Conservation (phyloP, 2,329 filamentous ascomycete genomes). For the Zalaria sp. region DNA sequence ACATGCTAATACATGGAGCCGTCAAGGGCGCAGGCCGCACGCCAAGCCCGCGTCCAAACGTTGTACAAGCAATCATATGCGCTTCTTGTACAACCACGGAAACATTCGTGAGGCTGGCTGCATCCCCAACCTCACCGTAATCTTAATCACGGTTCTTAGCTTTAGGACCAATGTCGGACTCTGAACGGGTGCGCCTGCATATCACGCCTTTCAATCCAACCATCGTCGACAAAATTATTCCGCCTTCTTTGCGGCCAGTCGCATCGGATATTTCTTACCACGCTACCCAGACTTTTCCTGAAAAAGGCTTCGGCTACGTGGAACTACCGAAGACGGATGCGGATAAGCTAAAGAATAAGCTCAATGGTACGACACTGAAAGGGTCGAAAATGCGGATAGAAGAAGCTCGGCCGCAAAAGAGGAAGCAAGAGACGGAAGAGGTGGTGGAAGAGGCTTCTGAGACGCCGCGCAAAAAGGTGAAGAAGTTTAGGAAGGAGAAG, state of each 20-base stretch:
- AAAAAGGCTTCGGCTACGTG: constrained; percentile 79
- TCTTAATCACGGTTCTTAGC: too few relatives aligned
- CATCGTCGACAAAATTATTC: constrained; percentile 58
- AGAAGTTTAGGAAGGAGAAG: constrained; percentile 40
- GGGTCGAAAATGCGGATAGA: constrained; percentile 78
- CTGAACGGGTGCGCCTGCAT: constrained; percentile 50
- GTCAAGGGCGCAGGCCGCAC: too few relatives aligned
- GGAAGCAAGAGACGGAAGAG: constrained; percentile 17
- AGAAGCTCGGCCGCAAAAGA: constrained; percentile 55
- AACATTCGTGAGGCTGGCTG: too few relatives aligned
- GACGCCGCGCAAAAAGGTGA: constrained; percentile 21
- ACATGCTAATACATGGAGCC: too few relatives aligned
- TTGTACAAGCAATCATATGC: background rate
- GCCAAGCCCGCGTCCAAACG: too few relatives aligned
- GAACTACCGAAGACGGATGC: constrained; percentile 71
- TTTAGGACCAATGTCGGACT: constrained; percentile 2
- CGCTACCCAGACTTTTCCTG: constrained; percentile 71
- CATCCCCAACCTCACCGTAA: too few relatives aligned
- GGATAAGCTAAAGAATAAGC: constrained; percentile 79
- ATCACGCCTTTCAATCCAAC: constrained; percentile 73
- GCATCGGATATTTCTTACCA: constrained; percentile 84
- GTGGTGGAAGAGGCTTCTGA: constrained; percentile 18
- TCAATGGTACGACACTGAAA: constrained; percentile 74
- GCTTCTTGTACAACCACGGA: background rate
- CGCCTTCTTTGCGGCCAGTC: constrained; percentile 47